Evolutionary conservation across 768 basidiomycete species (phyloP).

Genomic region (Coprinopsis sp.): DNA sequence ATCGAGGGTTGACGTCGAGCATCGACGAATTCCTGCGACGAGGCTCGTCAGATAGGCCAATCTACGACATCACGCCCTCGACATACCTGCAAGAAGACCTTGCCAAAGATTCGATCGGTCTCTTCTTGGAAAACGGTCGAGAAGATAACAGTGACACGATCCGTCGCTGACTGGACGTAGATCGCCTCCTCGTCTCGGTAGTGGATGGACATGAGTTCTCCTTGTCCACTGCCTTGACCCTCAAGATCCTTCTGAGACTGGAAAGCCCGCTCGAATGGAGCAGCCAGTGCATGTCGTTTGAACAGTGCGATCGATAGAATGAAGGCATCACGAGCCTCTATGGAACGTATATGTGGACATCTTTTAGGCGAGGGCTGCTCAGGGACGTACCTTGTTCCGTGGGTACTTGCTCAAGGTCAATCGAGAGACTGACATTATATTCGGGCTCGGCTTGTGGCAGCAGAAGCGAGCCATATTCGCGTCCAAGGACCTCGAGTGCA

Average conservation of each 20-base stretch:
- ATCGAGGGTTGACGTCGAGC: conserved; percentile 90
- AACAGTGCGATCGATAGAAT: conserved; percentile 78
- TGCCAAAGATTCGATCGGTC: conserved; percentile 94
- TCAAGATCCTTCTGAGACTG: conserved; percentile 80
- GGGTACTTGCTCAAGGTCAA: conserved; percentile 86
- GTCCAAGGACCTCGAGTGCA: conserved; percentile 68
- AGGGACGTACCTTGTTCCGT: conserved; percentile 61
- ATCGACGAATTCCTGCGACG: conserved; percentile 90
- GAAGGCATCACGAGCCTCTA: conserved; percentile 77
- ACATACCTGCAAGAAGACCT: conserved; percentile 92
- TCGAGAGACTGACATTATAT: conserved; percentile 81
- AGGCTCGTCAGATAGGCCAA: conserved; percentile 8
- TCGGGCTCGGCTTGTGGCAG: conserved; percentile 71
- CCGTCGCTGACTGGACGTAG: conserved; percentile 87
- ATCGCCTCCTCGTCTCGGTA: conserved; percentile 98
- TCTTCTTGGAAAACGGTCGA: conserved; percentile 96
- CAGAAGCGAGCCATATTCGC: conserved; percentile 79
- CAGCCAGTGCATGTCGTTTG: conserved; percentile 91
- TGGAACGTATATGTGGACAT: background rate
- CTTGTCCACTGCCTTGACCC: conserved; percentile 56
- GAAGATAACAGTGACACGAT: conserved; percentile 97
- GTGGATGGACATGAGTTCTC: conserved; percentile 87
- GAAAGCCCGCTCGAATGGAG: conserved; percentile 91
- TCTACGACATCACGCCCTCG: background rate
- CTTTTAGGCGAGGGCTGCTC: background rate